These are phyloP conservation scores for Pythium aphanidermatum DNA, from an alignment of 352 stramenopile species.

Conservation along the genomic window DNA sequence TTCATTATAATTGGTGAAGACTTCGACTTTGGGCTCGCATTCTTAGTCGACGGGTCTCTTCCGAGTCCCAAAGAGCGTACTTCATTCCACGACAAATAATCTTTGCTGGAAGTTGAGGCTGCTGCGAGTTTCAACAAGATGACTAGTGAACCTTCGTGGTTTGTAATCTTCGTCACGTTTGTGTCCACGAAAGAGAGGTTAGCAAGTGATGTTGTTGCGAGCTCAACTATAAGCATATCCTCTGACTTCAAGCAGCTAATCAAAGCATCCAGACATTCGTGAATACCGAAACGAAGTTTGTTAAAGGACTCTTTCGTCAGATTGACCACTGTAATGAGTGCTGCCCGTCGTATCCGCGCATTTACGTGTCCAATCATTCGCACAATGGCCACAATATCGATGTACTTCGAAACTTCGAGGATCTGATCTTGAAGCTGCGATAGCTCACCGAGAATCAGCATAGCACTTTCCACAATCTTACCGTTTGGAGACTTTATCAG, in stretches of 20 bases:
- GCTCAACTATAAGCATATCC: constrained; percentile 58
- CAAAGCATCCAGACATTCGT: constrained; percentile 48
- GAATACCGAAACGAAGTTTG: constrained; percentile 62
- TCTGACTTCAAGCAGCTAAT: constrained; percentile 41
- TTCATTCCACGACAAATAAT: constrained; percentile 58
- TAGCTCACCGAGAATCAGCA: constrained; percentile 69
- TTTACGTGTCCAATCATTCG: constrained; percentile 60
- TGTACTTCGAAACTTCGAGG: constrained; percentile 62
- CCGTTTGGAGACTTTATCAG: constrained; percentile 58
- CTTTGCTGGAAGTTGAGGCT: constrained; percentile 29
- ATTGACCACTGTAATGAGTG: constrained; percentile 45
- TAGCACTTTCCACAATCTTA: constrained; percentile 61
- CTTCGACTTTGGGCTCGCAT: not conserved
- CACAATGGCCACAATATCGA: constrained; percentile 58
- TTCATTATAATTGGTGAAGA: no score
- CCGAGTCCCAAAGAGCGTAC: constrained; percentile 13
- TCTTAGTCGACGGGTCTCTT: not conserved
- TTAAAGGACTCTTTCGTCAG: constrained; percentile 77
- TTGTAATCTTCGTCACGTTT: constrained; percentile 43
- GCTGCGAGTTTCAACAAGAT: constrained; percentile 45
- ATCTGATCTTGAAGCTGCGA: constrained; percentile 50
- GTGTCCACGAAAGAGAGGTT: constrained; percentile 54
- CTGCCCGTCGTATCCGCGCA: constrained; percentile 43
- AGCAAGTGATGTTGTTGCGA: constrained; percentile 50
- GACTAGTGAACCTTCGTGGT: constrained; percentile 26